Evolutionary conservation across 352 stramenopile species (phyloP).

Genomic region (Pythium graminicola): DNA sequence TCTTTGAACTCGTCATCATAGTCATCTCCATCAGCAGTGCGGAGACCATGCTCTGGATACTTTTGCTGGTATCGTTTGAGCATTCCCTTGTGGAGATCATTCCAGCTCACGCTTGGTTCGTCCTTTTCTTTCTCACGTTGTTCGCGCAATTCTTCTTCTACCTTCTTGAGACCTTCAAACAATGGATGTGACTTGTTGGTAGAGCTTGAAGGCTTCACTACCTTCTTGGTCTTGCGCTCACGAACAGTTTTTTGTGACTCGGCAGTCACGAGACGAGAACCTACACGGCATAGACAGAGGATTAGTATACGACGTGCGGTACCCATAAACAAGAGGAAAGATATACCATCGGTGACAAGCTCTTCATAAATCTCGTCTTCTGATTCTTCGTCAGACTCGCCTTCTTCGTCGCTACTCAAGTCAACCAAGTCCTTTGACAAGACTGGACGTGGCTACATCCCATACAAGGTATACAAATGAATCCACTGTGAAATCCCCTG

Average conservation of each 20-base stretch:
- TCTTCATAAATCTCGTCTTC: constrained; percentile 59
- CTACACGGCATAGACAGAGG: constrained; percentile 14
- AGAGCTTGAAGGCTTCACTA: constrained; percentile 35
- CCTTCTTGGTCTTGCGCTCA: constrained; percentile 25
- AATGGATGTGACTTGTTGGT: constrained; percentile 38
- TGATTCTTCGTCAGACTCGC: constrained; percentile 27
- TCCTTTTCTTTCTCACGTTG: constrained; percentile 42
- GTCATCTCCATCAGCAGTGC: constrained; percentile 43
- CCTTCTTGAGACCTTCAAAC: constrained; percentile 68
- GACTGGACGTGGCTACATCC: constrained; percentile 12
- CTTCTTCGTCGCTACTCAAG: constrained; percentile 40
- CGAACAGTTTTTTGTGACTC: constrained; percentile 1
- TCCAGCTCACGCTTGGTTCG: constrained; percentile 65
- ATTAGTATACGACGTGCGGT: not conserved
- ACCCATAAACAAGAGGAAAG: not conserved
- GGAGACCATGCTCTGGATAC: constrained; percentile 55
- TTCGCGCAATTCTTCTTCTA: constrained; percentile 62
- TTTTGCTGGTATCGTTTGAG: constrained; percentile 74
- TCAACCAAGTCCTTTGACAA: constrained; percentile 48
- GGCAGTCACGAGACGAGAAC: constrained; percentile 31
- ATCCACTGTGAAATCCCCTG: too few species aligned
- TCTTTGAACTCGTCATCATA: constrained; percentile 85
- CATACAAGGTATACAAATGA: too few species aligned
- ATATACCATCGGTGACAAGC: constrained; percentile 55
- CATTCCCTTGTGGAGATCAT: constrained; percentile 67